A percentile compares a stretch with the other conserved stretches of the same genome.
phyloP scores from a whole-genome alignment of 179 eudicot genomes.

The Spergularia azorica region DNA sequence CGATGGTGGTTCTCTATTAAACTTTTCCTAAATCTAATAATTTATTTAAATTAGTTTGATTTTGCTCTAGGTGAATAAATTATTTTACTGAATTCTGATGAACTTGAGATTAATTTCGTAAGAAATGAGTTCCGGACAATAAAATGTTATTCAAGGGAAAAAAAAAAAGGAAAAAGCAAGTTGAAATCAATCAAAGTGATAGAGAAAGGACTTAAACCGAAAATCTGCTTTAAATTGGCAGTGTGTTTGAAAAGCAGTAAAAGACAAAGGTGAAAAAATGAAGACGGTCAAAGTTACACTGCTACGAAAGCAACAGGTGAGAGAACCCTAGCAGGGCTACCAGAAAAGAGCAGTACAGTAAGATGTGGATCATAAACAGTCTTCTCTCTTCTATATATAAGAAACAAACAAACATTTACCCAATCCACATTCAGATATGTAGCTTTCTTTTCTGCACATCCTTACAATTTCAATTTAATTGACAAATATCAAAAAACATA shows the following conservation, averaged over 20 bases:
- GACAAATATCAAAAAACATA: too few relatives aligned
- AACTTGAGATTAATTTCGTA: too few relatives aligned
- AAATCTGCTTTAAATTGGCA: background rate
- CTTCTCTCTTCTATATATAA: slow-evolving; percentile 32
- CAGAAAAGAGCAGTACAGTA: slow-evolving; percentile 7
- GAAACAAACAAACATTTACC: slow-evolving; percentile 30
- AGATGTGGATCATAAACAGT: slow-evolving; percentile 35
- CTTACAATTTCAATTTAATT: too few relatives aligned
- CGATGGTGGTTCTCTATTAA: too few relatives aligned
- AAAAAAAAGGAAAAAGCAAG: too few relatives aligned
- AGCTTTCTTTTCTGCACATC: background rate
- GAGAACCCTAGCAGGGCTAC: slow-evolving; percentile 30
- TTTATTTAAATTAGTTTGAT: too few relatives aligned
- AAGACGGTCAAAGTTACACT: slow-evolving; percentile 61
- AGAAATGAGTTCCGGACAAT: too few relatives aligned
- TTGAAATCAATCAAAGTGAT: background rate
- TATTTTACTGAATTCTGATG: too few relatives aligned
- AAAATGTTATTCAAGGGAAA: too few relatives aligned
- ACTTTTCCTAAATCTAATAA: too few relatives aligned
- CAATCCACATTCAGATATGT: background rate
- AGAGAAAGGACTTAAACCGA: background rate
- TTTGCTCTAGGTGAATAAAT: too few relatives aligned
- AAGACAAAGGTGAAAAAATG: slow-evolving; percentile 14
- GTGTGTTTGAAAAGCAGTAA: background rate
- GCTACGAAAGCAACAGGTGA: slow-evolving; percentile 71